phyloP scores from a whole-genome alignment of 805 yeast genomes.

The Kurtzmaniella cleridarum region DNA sequence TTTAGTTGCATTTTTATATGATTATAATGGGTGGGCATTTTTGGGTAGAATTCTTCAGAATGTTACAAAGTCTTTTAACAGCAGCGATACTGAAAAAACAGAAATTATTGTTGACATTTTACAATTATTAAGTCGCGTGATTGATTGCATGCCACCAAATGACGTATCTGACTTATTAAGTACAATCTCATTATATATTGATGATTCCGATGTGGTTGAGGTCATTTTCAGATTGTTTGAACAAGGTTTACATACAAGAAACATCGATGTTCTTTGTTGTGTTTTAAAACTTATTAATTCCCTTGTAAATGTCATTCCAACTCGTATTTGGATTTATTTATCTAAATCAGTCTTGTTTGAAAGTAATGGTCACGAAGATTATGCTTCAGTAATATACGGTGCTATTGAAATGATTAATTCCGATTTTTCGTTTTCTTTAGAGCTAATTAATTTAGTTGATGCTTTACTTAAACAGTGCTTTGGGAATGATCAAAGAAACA shows the following conservation, averaged over 20 bases:
- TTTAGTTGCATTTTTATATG: constrained; percentile 61
- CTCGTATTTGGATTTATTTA: constrained; percentile 75
- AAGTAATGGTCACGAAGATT: constrained; percentile 56
- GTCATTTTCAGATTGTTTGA: constrained; percentile 64
- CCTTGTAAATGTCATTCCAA: constrained; percentile 46
- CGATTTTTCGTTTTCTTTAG: constrained; percentile 56
- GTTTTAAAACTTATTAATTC: constrained; percentile 47
- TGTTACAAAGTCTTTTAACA: constrained; percentile 38
- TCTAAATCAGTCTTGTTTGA: constrained; percentile 62
- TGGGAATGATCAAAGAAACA: constrained; percentile 26
- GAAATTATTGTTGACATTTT: constrained; percentile 44
- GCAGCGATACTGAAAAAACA: constrained; percentile 31
- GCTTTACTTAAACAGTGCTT: constrained; percentile 49
- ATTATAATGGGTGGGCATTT: constrained; percentile 83
- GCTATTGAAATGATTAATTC: constrained; percentile 69
- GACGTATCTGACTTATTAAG: constrained; percentile 26
- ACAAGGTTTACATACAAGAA: constrained; percentile 54
- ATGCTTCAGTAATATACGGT: constrained; percentile 57
- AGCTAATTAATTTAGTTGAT: constrained; percentile 51
- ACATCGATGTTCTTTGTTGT: constrained; percentile 38
- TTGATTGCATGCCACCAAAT: constrained; percentile 31
- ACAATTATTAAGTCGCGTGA: constrained; percentile 44
- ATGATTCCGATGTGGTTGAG: constrained; percentile 56
- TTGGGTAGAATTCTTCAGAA: constrained; percentile 76
- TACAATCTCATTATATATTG: constrained; percentile 43